These are phyloP conservation scores for Colletotrichum aenigma DNA, from an alignment of 2,329 filamentous ascomycete species.

Conservation along the genomic window DNA sequence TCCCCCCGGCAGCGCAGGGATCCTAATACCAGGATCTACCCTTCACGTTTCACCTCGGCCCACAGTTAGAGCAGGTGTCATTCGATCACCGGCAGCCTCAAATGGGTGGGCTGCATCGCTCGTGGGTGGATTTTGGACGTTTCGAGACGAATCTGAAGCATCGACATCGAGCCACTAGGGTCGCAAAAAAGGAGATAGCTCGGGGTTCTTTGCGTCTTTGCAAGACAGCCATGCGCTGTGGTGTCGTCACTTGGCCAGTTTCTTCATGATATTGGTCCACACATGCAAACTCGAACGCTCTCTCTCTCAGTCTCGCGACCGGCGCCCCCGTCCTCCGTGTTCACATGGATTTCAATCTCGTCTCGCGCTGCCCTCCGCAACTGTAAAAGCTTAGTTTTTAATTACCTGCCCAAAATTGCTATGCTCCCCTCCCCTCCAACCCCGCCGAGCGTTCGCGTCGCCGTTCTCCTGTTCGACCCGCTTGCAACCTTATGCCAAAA, in stretches of 20 bases:
- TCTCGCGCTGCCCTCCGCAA: conserved; percentile 5
- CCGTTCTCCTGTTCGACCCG: conserved; percentile 14
- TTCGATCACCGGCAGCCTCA: conserved; percentile 8
- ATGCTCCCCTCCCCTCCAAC: neutral
- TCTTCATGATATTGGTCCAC: neutral
- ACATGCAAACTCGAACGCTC: neutral
- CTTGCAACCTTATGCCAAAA: neutral
- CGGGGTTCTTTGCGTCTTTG: neutral
- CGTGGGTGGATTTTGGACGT: neutral
- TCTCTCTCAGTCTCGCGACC: neutral
- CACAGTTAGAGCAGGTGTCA: conserved; percentile 6
- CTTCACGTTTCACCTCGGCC: conserved; percentile 17
- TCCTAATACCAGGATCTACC: neutral
- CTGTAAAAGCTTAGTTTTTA: neutral
- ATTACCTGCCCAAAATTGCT: neutral
- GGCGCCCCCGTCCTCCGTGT: neutral
- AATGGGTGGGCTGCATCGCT: conserved; percentile 3
- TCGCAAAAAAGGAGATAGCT: neutral
- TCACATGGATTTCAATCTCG: neutral
- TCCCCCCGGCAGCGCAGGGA: neutral
- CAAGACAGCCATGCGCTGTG: neutral
- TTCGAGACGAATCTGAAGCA: conserved; percentile 22
- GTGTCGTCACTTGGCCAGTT: neutral
- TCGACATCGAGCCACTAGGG: conserved; percentile 9
- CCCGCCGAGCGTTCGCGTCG: neutral